Evolutionary conservation across 2,329 filamentous ascomycete species (phyloP).

Genomic region (Fusarium brevicatenulatum): DNA sequence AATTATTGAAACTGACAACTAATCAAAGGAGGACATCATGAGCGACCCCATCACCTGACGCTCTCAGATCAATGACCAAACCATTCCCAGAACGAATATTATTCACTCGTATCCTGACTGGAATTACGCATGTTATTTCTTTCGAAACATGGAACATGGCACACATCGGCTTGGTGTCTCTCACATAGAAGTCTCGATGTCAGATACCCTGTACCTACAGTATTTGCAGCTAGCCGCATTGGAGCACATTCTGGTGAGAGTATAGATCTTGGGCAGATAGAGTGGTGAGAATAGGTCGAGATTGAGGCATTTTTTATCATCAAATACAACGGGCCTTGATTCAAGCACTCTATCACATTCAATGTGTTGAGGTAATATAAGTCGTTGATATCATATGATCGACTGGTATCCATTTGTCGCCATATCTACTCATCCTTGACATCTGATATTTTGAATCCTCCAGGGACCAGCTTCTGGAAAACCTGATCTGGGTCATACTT

Average conservation of each 20-base stretch:
- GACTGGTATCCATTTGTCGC: accelerated
- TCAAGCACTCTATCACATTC: not conserved
- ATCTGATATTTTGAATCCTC: conserved; percentile 36
- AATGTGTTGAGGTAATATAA: not conserved
- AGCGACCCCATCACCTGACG: accelerated
- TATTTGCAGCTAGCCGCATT: not conserved
- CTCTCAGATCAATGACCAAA: not conserved
- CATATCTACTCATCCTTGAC: conserved; percentile 12
- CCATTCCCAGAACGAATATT: accelerated
- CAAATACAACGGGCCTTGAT: accelerated
- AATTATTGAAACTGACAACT: no score
- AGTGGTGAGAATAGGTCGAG: not conserved
- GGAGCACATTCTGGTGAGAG: not conserved
- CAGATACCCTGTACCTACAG: not conserved
- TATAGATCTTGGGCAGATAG: not conserved
- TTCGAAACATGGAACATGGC: not conserved
- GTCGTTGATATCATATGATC: no score
- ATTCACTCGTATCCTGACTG: not conserved
- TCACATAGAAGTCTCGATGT: accelerated
- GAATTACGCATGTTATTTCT: accelerated
- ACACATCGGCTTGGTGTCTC: no score
- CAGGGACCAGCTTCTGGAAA: conserved; percentile 40
- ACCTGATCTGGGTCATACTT: conserved; percentile 44
- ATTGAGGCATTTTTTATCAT: accelerated
- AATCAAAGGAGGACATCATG: accelerated